Evolutionary conservation across 2,329 filamentous ascomycete genomes (phyloP).

Genomic region (Aureobasidium mangrovei): DNA sequence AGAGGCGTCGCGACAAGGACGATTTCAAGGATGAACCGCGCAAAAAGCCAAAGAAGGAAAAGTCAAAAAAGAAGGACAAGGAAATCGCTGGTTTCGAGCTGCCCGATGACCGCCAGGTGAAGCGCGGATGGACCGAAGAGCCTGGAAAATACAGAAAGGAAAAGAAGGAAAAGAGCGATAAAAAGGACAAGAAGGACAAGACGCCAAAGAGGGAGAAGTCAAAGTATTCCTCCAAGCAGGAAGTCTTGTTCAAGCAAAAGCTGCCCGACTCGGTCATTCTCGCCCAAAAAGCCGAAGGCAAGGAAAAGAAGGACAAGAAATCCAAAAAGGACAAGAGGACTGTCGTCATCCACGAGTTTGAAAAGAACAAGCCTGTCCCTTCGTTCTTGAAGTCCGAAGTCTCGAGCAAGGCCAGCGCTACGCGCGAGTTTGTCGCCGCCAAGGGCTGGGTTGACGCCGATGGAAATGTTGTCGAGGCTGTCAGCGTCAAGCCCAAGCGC

Average conservation of each 20-base stretch:
- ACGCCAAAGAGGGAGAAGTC: conserved; percentile 55
- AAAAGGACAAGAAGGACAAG: conserved; percentile 60
- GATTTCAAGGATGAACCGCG: conserved; percentile 28
- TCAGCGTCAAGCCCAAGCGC: conserved; percentile 7
- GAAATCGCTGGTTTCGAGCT: conserved; percentile 63
- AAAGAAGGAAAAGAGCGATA: conserved; percentile 58
- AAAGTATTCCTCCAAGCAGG: conserved; percentile 66
- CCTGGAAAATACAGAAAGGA: conserved; percentile 38
- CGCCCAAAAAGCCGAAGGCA: conserved; percentile 38
- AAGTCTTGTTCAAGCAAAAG: conserved; percentile 77
- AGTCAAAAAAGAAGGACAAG: conserved; percentile 42
- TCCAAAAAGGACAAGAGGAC: conserved; percentile 41
- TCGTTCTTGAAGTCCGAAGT: conserved; percentile 61
- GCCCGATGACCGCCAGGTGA: conserved; percentile 65
- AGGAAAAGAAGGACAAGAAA: conserved; percentile 54
- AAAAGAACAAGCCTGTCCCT: conserved; percentile 72
- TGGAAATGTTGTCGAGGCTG: conserved; percentile 63
- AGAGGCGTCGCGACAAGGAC: conserved; percentile 32
- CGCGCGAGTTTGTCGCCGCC: conserved; percentile 65
- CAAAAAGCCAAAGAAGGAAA: conserved; percentile 40
- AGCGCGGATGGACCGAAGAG: conserved; percentile 75
- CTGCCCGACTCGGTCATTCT: conserved; percentile 30
- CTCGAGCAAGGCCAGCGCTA: conserved; percentile 36
- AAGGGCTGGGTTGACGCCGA: conserved; percentile 80
- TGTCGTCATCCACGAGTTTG: conserved; percentile 78